phyloP scores from a whole-genome alignment of 2,329 filamentous ascomycete genomes.

The Fusarium aywerte region DNA sequence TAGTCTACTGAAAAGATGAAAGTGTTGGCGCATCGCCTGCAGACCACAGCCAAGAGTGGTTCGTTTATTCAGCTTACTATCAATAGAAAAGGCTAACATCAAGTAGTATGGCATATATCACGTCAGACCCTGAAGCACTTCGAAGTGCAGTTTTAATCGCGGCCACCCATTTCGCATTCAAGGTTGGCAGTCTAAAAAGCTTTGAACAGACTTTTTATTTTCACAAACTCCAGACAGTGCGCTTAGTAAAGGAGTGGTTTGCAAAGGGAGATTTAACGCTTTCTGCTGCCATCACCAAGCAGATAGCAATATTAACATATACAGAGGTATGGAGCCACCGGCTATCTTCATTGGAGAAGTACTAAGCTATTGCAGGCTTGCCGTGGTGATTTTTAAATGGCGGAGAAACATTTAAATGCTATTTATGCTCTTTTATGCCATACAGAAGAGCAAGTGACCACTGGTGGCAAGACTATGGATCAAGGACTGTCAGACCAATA shows the following conservation, averaged over 20 bases:
- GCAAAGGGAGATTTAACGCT: neutral
- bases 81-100: neutral
- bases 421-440: constrained; percentile 4
- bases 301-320: constrained; percentile 3
- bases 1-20: neutral
- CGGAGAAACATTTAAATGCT: neutral
- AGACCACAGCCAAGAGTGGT: neutral
- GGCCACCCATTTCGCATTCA: constrained; percentile 14
- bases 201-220: constrained; percentile 16
- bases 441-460: accelerated
- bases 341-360: accelerated
- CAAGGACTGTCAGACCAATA: constrained; percentile 10
- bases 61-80: neutral
- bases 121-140: constrained; percentile 5
- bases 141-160: constrained; percentile 15
- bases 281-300: constrained; percentile 1
- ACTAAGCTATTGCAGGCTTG: neutral
- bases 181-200: neutral
- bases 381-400: neutral
- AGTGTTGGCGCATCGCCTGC: neutral
- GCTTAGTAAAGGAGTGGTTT: constrained; percentile 16
- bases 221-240: constrained; percentile 11
- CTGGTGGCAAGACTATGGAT: neutral
- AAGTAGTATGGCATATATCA: neutral
- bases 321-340: constrained; percentile 4